Percentiles rank a stretch among this genome's conserved stretches.
These are phyloP conservation scores for Fistulifera solaris DNA, from an alignment of 108 stramenopile genomes.

Conservation along the genomic window DNA sequence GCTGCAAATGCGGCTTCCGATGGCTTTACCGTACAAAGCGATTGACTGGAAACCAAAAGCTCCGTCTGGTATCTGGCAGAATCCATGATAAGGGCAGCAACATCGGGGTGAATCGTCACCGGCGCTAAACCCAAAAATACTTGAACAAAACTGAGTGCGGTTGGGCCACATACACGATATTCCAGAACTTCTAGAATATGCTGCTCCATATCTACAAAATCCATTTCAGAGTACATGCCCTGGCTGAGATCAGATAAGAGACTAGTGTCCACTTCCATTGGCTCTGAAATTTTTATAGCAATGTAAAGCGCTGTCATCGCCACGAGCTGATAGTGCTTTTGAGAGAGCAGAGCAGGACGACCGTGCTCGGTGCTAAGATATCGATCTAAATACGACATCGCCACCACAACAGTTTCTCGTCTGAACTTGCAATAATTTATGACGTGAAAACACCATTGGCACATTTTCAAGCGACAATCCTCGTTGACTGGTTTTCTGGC, in stretches of 20 bases:
- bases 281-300: constrained; percentile 40
- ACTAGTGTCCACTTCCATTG: constrained; percentile 11
- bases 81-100: constrained; percentile 13
- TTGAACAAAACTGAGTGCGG: constrained; percentile 17
- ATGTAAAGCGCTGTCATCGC: constrained; percentile 36
- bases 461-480: constrained; percentile 28
- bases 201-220: constrained; percentile 26
- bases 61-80: constrained; percentile 27
- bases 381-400: constrained; percentile 30
- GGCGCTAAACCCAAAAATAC: constrained; percentile 19
- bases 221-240: constrained; percentile 22
- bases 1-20: constrained; percentile 24
- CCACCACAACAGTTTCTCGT: constrained; percentile 31
- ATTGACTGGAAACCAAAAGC: constrained; percentile 17
- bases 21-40: constrained; percentile 12
- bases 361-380: constrained; percentile 18
- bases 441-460: constrained; percentile 31
- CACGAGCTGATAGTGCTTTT: constrained; percentile 32
- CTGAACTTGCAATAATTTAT: constrained; percentile 34
- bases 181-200: constrained; percentile 18
- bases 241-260: constrained; percentile 26
- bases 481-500: constrained; percentile 12
- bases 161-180: constrained; percentile 30
- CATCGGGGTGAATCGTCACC: constrained; percentile 1
- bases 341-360: constrained; percentile 1